Percentiles rank a stretch among this genome's conserved stretches.
Evolutionary conservation across 768 basidiomycete species (phyloP).

Genomic region (Guyanaporus albipodus): DNA sequence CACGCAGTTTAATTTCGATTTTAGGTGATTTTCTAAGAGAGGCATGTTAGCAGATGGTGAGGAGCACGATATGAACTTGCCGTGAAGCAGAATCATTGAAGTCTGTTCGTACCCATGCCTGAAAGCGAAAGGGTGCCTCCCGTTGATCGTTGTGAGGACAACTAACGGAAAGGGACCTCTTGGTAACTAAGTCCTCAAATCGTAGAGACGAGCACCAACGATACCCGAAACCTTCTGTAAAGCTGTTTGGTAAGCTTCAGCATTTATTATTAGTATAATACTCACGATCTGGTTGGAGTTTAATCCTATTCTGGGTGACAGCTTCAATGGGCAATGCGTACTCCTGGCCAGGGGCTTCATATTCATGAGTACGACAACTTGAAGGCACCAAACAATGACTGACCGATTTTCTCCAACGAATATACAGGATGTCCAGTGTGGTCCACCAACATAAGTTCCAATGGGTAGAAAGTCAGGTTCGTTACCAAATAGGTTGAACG

Average conservation of each 20-base stretch:
- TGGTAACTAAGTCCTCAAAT: conserved; percentile 82
- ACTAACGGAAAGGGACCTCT: conserved; percentile 68
- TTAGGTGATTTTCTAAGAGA: conserved; percentile 71
- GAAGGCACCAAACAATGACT: conserved; percentile 18
- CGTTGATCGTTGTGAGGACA: conserved; percentile 78
- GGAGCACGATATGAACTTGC: conserved; percentile 36
- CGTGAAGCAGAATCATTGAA: conserved; percentile 47
- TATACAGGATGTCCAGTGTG: conserved; percentile 76
- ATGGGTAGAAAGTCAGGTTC: conserved; percentile 86
- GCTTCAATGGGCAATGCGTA: conserved; percentile 89
- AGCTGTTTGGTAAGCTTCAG: conserved; percentile 1
- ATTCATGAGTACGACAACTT: conserved; percentile 51
- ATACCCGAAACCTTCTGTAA: conserved; percentile 90
- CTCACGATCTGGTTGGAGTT: conserved; percentile 91
- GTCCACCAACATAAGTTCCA: conserved; percentile 90
- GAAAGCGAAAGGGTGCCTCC: conserved; percentile 92
- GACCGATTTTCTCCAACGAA: conserved; percentile 78
- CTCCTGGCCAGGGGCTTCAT: conserved; percentile 77
- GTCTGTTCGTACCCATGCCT: conserved; percentile 84
- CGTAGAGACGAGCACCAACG: conserved; percentile 86
- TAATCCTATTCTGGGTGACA: conserved; percentile 75
- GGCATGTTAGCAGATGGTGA: conserved; percentile 1
- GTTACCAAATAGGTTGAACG: conserved; percentile 90
- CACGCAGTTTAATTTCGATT: conserved; percentile 80
- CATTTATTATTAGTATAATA: not conserved